Base-by-base conservation (phyloP, 148 eudicot genomes). In the Arctostaphylos glauca region DNA sequence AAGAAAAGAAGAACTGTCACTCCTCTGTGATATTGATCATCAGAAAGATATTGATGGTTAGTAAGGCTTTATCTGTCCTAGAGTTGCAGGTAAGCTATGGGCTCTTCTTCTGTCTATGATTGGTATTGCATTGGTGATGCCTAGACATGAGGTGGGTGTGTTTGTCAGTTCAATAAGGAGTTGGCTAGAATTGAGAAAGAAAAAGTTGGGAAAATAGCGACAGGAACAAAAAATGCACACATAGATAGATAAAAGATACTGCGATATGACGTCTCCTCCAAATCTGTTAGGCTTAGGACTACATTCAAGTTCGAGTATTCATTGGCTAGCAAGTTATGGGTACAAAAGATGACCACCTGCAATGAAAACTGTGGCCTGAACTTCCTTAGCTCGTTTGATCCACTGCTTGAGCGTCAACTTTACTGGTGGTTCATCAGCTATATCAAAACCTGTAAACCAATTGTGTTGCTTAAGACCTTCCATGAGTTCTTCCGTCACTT, bases 381-480 rank as follows among this genome's bases (percentile, higher is more conserved):
- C 86, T 82, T 93, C 90, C 88, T 93, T 95, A 72, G 95, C 94
- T 73, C 84, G 88, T 79, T 86, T 87, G 91, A 95, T 87, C 97
- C 97, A 95, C 79, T 93, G 86, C 77, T 85, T 82, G 52, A 93
- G 83, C 52, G 94, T 85, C 77, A 87, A 90, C 75, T 82, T 89
- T 44, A 87, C 87, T 66, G 98, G 95, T 76, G 55, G 82, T 83
- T 91, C 95, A 88, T 92, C 94, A 81, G 94, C 82, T 79, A 93
- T 86, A 88, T 95, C 98, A 83, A 95, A 95, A 74, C 95, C 98
- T 72, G 85, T 83, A 87, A 93, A 93, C 92, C 94, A 95, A 80
- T 80, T 78, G 31, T 92, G 94, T 79, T 87, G 89, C 66, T 85
- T 81, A 83, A 91, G 82, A 77, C 94, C 91, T 84, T 87, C 88